A percentile compares a stretch with the other conserved stretches of the same genome.
phyloP scores from a whole-genome alignment of 1,284 basidiomycete genomes.

The Laetiporus sulphureus region DNA sequence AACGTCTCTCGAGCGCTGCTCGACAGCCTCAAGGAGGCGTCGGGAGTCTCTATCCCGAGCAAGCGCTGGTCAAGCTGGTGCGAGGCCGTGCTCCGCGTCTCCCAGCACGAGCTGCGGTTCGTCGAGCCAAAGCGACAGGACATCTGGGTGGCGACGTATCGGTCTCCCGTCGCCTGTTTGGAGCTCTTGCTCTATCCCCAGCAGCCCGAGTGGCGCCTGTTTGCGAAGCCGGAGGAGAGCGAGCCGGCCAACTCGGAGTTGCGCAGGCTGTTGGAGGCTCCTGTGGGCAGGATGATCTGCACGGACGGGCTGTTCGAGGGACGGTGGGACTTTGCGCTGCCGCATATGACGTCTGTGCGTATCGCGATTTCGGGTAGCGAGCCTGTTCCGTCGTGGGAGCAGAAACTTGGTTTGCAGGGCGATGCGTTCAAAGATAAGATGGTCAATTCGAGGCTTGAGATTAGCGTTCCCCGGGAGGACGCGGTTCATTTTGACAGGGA shows the following conservation, averaged over 20 bases:
- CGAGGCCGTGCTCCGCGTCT: slow-evolving; percentile 59
- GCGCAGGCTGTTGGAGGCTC: slow-evolving; percentile 64
- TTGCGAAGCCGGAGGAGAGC: slow-evolving; percentile 56
- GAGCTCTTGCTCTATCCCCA: slow-evolving; percentile 75
- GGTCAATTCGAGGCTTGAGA: slow-evolving; percentile 62
- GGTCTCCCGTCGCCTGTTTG: slow-evolving; percentile 63
- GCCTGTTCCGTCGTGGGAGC: slow-evolving; percentile 81
- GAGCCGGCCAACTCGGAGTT: slow-evolving; percentile 81
- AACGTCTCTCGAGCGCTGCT: slow-evolving; percentile 50
- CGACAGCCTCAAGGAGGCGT: slow-evolving; percentile 40
- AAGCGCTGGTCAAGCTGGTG: slow-evolving; percentile 65
- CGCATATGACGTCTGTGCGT: slow-evolving; percentile 47
- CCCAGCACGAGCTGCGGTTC: slow-evolving; percentile 69
- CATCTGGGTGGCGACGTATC: slow-evolving; percentile 81
- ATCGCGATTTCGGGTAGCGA: slow-evolving; percentile 65
- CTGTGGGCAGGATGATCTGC: slow-evolving; percentile 75
- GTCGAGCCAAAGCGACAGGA: slow-evolving; percentile 84
- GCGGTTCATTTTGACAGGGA: slow-evolving; percentile 64
- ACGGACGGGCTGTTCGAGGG: slow-evolving; percentile 58
- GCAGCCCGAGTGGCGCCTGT: slow-evolving; percentile 84
- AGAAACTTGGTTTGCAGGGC: slow-evolving; percentile 70
- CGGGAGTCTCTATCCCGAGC: slow-evolving; percentile 38
- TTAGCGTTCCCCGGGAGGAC: slow-evolving; percentile 50
- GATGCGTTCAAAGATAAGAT: slow-evolving; percentile 60
- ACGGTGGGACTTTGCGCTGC: slow-evolving; percentile 79